Evolutionary conservation across 176 grass and related monocot genomes (phyloP).

Genomic region (Oryza longistaminata): DNA sequence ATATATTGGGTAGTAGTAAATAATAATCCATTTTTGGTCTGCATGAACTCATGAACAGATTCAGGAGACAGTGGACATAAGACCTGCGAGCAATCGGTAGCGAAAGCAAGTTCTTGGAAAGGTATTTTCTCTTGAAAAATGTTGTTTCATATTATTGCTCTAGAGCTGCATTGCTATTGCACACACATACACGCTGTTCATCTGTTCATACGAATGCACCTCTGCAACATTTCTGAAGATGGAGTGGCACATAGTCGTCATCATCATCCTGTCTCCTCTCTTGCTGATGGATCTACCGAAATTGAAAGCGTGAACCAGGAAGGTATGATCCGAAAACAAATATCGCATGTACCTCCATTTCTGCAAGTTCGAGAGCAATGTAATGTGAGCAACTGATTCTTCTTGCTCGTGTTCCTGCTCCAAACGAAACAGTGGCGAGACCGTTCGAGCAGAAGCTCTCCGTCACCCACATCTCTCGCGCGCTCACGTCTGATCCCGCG

Average conservation of each 20-base stretch:
- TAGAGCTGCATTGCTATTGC: neutral
- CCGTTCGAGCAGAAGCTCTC: too few species aligned
- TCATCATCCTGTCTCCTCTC: slow-evolving; percentile 37
- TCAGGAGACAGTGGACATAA: slow-evolving; percentile 76
- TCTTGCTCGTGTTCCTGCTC: neutral
- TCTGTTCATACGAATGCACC: neutral
- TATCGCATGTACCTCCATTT: neutral
- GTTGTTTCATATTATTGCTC: neutral
- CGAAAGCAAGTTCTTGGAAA: slow-evolving; percentile 75
- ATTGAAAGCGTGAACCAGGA: slow-evolving; percentile 49
- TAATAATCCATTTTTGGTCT: neutral
- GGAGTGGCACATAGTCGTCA: slow-evolving; percentile 27
- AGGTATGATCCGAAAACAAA: slow-evolving; percentile 41
- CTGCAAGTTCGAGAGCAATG: neutral
- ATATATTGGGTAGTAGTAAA: neutral
- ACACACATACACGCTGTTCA: neutral
- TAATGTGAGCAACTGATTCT: neutral
- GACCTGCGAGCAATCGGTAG: slow-evolving; percentile 69
- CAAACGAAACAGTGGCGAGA: slow-evolving; percentile 10
- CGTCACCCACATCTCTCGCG: too few species aligned
- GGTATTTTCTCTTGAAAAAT: slow-evolving; percentile 24
- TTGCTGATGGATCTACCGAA: slow-evolving; percentile 38
- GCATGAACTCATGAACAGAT: slow-evolving; percentile 17
- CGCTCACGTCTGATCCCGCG: too few species aligned
- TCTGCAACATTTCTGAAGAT: slow-evolving; percentile 46